phyloP scores from a whole-genome alignment of 305 asterid genomes.

The Nicotiana rustica region DNA sequence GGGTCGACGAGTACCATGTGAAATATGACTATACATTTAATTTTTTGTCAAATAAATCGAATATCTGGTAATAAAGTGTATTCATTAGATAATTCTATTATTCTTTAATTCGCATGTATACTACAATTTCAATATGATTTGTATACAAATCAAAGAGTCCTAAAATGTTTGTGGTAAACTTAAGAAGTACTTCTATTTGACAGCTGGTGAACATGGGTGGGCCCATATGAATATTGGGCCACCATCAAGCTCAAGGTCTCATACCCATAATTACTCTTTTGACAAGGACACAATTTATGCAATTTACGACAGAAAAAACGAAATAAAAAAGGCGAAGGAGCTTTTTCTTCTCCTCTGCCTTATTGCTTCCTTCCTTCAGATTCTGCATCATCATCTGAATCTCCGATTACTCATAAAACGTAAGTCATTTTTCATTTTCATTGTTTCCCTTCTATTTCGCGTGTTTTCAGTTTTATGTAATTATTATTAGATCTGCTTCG shows the following conservation, averaged over 20 bases:
- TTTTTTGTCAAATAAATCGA: no score
- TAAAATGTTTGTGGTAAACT: no score
- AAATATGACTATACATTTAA: no score
- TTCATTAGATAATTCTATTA: no score
- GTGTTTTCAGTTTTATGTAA: background rate
- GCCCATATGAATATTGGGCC: conserved; percentile 19
- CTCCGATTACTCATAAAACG: background rate
- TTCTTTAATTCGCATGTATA: no score
- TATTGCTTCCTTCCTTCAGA: background rate
- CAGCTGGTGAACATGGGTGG: conserved; percentile 32
- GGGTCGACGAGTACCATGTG: no score
- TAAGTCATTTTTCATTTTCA: background rate
- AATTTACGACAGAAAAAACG: background rate
- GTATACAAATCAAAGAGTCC: no score
- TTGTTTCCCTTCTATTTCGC: background rate
- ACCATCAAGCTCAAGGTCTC: background rate
- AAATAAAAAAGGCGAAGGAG: background rate
- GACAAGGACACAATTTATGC: conserved; percentile 27
- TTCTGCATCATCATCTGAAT: conserved; percentile 25
- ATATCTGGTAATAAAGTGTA: no score
- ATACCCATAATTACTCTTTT: background rate
- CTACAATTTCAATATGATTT: no score
- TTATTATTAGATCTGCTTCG: conserved; percentile 30
- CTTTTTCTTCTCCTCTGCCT: background rate
- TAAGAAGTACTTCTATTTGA: background rate